These are phyloP conservation scores for Aspergillus tamarii DNA, from an alignment of 2,329 filamentous ascomycete genomes.

Conservation along the genomic window DNA sequence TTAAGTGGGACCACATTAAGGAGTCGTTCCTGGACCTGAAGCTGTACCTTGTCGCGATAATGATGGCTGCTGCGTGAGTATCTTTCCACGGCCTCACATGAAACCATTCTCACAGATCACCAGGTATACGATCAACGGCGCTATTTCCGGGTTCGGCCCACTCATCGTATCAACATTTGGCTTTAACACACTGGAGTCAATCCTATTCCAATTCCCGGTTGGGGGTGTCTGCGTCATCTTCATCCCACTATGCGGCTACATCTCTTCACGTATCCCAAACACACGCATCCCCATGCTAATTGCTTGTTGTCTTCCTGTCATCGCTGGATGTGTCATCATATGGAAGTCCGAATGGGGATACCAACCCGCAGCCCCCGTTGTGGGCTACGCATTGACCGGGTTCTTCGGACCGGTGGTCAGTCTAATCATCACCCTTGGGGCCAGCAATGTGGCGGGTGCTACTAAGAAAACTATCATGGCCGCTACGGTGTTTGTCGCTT, in stretches of 20 bases:
- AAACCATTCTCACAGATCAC: neutral
- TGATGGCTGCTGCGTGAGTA: conserved; percentile 66
- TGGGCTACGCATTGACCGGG: conserved; percentile 72
- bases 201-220: conserved; percentile 75
- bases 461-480: conserved; percentile 81
- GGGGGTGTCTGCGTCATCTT: conserved; percentile 69
- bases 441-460: conserved; percentile 73
- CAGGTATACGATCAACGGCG: conserved; percentile 70
- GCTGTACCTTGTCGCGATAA: conserved; percentile 65
- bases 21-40: conserved; percentile 65
- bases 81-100: neutral
- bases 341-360: conserved; percentile 70
- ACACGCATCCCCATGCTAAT: conserved; percentile 68
- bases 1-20: conserved; percentile 62
- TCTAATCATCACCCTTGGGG: conserved; percentile 59
- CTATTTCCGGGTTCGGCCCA: conserved; percentile 70
- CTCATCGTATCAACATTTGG: conserved; percentile 74
- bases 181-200: conserved; percentile 64
- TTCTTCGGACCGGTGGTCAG: conserved; percentile 74
- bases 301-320: conserved; percentile 70
- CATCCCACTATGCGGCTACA: conserved; percentile 68
- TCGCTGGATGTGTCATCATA: conserved; percentile 73
- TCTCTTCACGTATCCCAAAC: conserved; percentile 63
- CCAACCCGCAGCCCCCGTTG: conserved; percentile 67
- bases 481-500: conserved; percentile 73